Evolutionary conservation across 202 grass and related monocot species (phyloP), one percentile per base, ranked within the genome.

Genomic region (Elaeis oleifera): DNA sequence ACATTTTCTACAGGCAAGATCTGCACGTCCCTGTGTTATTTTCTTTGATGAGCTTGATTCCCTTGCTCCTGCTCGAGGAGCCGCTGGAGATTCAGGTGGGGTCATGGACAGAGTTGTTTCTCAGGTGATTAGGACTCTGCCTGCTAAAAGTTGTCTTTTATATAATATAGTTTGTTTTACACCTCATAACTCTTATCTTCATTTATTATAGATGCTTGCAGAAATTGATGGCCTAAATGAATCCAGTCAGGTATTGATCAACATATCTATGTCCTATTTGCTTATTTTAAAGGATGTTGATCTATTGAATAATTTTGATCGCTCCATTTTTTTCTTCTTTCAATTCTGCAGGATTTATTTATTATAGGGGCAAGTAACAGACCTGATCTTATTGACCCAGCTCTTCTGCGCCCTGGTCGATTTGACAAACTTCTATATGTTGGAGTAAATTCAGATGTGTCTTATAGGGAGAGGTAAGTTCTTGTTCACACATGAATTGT

Each of bases 81-180:
- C 92, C 5, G 78, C 92, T 56, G 75, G 88, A 75, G 92, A 97
- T 89, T 97, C 92, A 66, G 88, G 79, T 48, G 92, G 84, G 61
- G 92, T 97, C 67, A 97, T 97, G 92, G 92, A 97, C 74, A 89
- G 92, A 79, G 92, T 97, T 57, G 92, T 97, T 74, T 91, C 88
- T 56, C 84, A 92, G 92, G 92, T 97, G 77, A 57, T 54, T 18
- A 4, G 31, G 44, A 52, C 36, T 72, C 64, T 62, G 21, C 24
- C 84, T 14, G 28, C 54, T n/a, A 23, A 29, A 39, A 54, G 60
- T n/a, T 64, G 31, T 51, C 60, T 15, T 16, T 25, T 44, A 6
- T 59, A 52, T 32, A 3, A 22, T 63, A 26, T 73, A 56, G 11
- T 36, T 79, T 53, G 20, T 9, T 69, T 81, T 15, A 71, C 54